Percentiles rank a stretch among this genome's conserved stretches.
These are phyloP conservation scores for Parathielavia appendiculata DNA, from an alignment of 495 filamentous ascomycete genomes.

Conservation along the genomic window DNA sequence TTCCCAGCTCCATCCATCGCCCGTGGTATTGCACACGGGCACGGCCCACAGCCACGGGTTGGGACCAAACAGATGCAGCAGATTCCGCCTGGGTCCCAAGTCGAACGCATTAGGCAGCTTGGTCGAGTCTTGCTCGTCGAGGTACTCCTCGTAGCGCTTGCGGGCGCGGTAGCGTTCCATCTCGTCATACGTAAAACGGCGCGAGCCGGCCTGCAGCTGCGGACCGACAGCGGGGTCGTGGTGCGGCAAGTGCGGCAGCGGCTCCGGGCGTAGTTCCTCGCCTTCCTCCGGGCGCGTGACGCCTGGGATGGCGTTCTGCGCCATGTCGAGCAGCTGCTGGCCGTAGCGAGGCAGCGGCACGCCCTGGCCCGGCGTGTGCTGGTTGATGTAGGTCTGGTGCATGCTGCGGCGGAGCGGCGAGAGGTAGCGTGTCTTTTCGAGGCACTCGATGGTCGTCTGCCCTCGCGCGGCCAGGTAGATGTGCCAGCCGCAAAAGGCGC, in stretches of 20 bases:
- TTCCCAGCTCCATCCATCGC: conserved; percentile 96
- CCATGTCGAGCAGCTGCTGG: conserved; percentile 72
- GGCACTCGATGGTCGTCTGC: conserved; percentile 88
- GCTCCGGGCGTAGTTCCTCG: conserved; percentile 45
- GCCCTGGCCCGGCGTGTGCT: conserved; percentile 43
- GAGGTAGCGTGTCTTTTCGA: conserved; percentile 92
- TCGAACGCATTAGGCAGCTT: conserved; percentile 91
- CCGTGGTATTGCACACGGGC: conserved; percentile 77
- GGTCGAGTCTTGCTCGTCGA: conserved; percentile 79
- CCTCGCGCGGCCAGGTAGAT: conserved; percentile 70
- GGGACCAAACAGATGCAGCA: conserved; percentile 76
- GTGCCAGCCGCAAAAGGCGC: conserved; percentile 91
- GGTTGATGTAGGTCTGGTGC: conserved; percentile 54
- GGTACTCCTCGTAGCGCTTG: conserved; percentile 79
- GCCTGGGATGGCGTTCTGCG: conserved; percentile 77
- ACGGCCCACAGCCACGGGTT: conserved; percentile 65
- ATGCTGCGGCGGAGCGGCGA: conserved; percentile 67
- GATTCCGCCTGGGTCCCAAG: conserved; percentile 71
- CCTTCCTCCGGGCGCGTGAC: conserved; percentile 76
- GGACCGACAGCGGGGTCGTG: conserved; percentile 24
- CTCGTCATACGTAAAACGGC: conserved; percentile 58
- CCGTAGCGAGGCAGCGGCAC: conserved; percentile 59
- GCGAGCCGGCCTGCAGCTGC: conserved; percentile 46
- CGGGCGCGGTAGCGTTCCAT: conserved; percentile 62
- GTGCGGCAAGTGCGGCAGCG: conserved; percentile 5